Base-by-base conservation (phyloP, 495 filamentous ascomycete genomes). In the Trichoderma reesei region DNA sequence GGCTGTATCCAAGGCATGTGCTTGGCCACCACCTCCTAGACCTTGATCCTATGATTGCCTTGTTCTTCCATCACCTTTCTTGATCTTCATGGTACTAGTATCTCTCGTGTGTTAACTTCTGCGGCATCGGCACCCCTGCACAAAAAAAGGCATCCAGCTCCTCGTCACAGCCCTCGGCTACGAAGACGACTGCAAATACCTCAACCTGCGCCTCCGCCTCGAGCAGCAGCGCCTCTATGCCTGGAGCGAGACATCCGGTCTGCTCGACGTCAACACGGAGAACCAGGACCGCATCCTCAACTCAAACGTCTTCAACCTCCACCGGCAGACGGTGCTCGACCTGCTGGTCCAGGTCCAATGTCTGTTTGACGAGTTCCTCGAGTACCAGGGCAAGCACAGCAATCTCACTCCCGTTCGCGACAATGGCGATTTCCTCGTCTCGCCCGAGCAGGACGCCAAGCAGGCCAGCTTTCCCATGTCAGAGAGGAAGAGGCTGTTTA, bases 171-270 rank as follows among this genome's bases (percentile, higher is more conserved):
- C 77, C 34, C 63, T 72, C 61, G 69, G 74, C 65, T 72, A 75
- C 48, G 74, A 74, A n/a, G 73, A 78, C 18, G 75, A 76, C 63
- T 76, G 70, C 63, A 70, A 69, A 59, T 78, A 79, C 63, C 71
- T 78, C 44, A 78, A 78, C 44, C 60, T 79, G 46, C 68, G 77
- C 1, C 64, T 78, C 20, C 72, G 75, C 41, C 75, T 78, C 74
- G 77, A 79, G 65, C 76, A 79, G 64, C 76, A 79, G 68, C 68
- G 77, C 6, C 68, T 79, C 34, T 78, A 78, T 66, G 76, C 77
- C 26, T 79, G 76, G 77, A 76, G 76, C 67, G 76, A 79, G 65
- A 76, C 77, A 6, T 78, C 75, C 34, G 77, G 77, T 9, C 67
- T 78, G 37, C 66, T 79, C 11, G 76, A 76, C 37, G 62, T 75